phyloP scores from a whole-genome alignment of 2,329 filamentous ascomycete genomes.

The Colletotrichum paranaense region DNA sequence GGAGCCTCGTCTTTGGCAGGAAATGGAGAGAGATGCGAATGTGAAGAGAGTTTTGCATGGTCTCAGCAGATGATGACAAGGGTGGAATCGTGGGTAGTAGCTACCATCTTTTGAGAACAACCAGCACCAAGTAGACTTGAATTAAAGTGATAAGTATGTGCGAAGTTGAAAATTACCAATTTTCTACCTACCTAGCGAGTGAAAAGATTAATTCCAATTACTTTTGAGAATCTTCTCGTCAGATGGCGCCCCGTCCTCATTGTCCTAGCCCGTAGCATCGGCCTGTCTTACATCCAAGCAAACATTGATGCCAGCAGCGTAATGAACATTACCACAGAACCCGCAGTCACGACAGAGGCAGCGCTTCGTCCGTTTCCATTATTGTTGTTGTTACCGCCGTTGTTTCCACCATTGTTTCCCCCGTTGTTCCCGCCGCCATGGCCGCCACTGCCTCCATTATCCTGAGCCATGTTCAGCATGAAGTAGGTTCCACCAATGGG shows the following conservation, averaged over 20 bases:
- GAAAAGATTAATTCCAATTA: background rate
- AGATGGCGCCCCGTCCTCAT: background rate
- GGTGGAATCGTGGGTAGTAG: background rate
- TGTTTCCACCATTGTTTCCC: slow-evolving; percentile 1
- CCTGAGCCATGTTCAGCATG: slow-evolving; percentile 39
- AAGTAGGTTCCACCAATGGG: slow-evolving; percentile 44
- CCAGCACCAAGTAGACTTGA: background rate
- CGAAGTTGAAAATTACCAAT: background rate
- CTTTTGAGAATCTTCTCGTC: background rate
- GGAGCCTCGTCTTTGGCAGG: slow-evolving; percentile 67
- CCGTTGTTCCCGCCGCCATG: background rate
- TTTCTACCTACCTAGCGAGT: background rate
- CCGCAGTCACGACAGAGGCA: slow-evolving; percentile 18
- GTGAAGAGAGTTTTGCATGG: background rate
- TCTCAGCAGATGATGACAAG: background rate
- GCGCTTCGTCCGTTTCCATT: slow-evolving; percentile 21
- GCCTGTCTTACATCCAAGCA: slow-evolving; percentile 22
- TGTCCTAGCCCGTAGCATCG: background rate
- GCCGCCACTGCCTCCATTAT: background rate
- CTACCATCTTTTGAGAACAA: no score
- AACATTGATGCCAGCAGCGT: slow-evolving; percentile 29
- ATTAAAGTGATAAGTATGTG: background rate
- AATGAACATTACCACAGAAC: slow-evolving; percentile 22
- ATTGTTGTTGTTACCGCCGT: background rate
- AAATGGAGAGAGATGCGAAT: slow-evolving; percentile 62